Base-by-base conservation (phyloP, 768 basidiomycete species). In the Kwoniella europaea region DNA sequence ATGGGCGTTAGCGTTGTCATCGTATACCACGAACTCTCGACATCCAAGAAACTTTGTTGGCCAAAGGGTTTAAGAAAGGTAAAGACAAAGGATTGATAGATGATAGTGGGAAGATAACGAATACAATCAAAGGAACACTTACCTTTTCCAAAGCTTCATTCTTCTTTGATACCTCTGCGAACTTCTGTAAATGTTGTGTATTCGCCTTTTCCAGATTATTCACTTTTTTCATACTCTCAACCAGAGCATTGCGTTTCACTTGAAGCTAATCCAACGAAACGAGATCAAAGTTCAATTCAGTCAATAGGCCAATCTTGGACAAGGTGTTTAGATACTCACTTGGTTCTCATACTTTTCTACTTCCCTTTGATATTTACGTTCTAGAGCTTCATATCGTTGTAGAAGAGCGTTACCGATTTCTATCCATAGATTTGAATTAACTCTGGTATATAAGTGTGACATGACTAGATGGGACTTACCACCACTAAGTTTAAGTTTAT, bases 351-450 rank as follows among this genome's bases (percentile, higher is more conserved):
- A 76, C 65, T 71, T 67, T 29, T 79, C 74, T 52, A 76, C 74
- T 46, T 77, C 78, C 22, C 74, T 64, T 27, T 72, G 67, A 29
- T 71, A 66, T 60, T 80, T 79, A 50, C 72, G 68, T 63, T 78
- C 77, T 53, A 82, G 55, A 46, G 91, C 91, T 84, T 95, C 94
- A 80, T 95, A 93, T 70, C 90, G 86, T 78, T 91, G 89, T 59
- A 97, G 83, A 58, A 97, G 84, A 4, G 94, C 94, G 82, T 94
- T 92, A 13, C 94, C 94, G 35, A 96, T 90, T 86, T 95, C 93
- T 50, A 50, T 15, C 35, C 35, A 35, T 35, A 35, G 35, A 35
- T 7, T 35, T 35, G 35, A 35, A 35, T 35, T 35, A 35, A 6
- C 35, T 35, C 35, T 35, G 7, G 35, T 35, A 35, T 35, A 35